Conservation (phyloP, 495 filamentous ascomycete genomes). For the Lasiosphaeria ovina region DNA sequence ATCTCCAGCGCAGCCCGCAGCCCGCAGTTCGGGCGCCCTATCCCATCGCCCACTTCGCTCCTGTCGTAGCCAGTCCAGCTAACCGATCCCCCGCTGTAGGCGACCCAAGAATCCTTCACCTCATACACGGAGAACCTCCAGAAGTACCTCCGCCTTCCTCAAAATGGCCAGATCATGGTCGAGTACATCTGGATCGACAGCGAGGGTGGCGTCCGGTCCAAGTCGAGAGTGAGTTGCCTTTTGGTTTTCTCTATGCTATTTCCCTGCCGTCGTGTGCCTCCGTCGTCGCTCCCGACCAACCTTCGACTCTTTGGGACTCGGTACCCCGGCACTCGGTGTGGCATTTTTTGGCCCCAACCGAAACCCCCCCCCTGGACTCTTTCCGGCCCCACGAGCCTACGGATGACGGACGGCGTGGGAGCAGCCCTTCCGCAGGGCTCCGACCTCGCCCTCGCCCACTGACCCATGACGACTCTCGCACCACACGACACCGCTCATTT, state of each 20-base stretch:
- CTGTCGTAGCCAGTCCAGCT: no score
- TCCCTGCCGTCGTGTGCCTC: background rate
- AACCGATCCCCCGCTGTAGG: background rate
- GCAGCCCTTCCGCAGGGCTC: conserved; percentile 1
- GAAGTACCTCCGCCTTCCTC: conserved; percentile 78
- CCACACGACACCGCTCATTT: background rate
- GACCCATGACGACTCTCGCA: background rate
- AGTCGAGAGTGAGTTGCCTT: conserved; percentile 75
- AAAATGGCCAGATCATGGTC: conserved; percentile 72
- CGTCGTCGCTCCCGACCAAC: conserved; percentile 18
- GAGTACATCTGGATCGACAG: conserved; percentile 99
- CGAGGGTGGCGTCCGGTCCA: conserved; percentile 73
- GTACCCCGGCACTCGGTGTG: no score
- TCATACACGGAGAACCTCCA: background rate
- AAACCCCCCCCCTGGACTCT: no score
- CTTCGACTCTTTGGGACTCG: conserved; percentile 17
- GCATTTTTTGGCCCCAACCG: no score
- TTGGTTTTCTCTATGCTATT: conserved; percentile 20
- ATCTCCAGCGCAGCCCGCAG: background rate
- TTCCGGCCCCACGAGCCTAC: no score
- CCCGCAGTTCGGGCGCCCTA: background rate
- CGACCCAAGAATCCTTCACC: conserved; percentile 6
- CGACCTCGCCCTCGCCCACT: conserved; percentile 4
- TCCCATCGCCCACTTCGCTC: no score
- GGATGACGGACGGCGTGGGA: background rate